Conservation (phyloP, 2,329 filamentous ascomycete genomes). For the Hypoxylon sp. region DNA sequence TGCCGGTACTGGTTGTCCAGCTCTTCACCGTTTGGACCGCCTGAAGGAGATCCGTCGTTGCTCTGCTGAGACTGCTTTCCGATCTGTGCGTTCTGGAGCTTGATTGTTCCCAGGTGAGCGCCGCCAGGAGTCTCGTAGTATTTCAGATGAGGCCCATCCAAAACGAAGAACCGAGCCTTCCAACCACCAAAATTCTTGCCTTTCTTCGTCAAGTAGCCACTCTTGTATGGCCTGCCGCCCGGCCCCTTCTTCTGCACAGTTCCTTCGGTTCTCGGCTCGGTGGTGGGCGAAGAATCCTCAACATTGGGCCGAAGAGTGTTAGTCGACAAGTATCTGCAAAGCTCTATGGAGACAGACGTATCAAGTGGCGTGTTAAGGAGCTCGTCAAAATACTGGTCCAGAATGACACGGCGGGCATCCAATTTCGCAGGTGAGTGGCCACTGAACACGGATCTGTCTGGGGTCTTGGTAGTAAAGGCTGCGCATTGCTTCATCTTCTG, state of each 20-base stretch:
- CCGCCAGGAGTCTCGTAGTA: constrained; percentile 94
- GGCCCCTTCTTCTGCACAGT: constrained; percentile 58
- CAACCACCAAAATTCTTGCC: constrained; percentile 99
- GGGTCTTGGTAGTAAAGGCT: constrained; percentile 77
- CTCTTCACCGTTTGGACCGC: constrained; percentile 68
- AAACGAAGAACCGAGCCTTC: constrained; percentile 79
- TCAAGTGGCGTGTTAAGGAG: constrained; percentile 85
- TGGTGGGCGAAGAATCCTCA: constrained; percentile 59
- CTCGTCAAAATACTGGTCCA: constrained; percentile 86
- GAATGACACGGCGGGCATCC: constrained; percentile 80
- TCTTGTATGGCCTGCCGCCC: constrained; percentile 75
- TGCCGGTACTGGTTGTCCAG: constrained; percentile 94
- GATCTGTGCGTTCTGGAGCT: constrained; percentile 88
- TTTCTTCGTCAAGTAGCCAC: constrained; percentile 92
- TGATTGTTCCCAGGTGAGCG: constrained; percentile 91
- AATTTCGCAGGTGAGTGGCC: constrained; percentile 94
- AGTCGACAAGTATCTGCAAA: constrained; percentile 87
- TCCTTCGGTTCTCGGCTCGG: constrained; percentile 50
- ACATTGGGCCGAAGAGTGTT: constrained; percentile 68
- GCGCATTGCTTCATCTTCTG: constrained; percentile 77
- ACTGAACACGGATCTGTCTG: constrained; percentile 85
- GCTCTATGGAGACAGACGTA: constrained; percentile 75
- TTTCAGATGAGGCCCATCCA: constrained; percentile 71
- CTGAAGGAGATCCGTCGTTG: constrained; percentile 68
- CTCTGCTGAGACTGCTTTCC: constrained; percentile 82